Conservation (phyloP, 805 yeast genomes). For the Wickerhamiella galacta region DNA sequence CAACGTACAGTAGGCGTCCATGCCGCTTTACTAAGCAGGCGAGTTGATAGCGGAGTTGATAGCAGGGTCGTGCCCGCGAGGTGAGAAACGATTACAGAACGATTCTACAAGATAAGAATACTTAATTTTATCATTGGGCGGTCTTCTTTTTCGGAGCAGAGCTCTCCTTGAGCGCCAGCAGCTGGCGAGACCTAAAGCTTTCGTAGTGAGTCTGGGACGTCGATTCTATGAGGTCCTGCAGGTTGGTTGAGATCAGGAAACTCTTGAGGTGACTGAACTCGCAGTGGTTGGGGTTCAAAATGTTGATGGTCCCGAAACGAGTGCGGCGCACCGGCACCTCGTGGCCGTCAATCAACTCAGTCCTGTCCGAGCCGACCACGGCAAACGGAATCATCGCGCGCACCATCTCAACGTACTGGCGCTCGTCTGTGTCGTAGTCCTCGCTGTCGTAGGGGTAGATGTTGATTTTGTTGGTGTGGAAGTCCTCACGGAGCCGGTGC, state of each 20-base stretch:
- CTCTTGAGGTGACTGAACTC: constrained; percentile 90
- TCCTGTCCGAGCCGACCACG: constrained; percentile 75
- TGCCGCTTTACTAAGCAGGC: too few relatives aligned
- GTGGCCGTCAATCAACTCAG: constrained; percentile 60
- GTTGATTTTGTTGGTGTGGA: constrained; percentile 50
- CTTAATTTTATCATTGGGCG: too few relatives aligned
- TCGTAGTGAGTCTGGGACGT: constrained; percentile 83
- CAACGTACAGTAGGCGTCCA: constrained; percentile 28
- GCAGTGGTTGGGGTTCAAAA: constrained; percentile 88
- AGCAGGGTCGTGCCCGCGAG: too few relatives aligned
- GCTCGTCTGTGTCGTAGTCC: constrained; percentile 25
- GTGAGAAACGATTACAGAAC: too few relatives aligned
- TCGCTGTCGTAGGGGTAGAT: constrained; percentile 66
- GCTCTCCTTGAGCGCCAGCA: constrained; percentile 83
- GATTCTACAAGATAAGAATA: too few relatives aligned
- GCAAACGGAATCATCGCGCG: constrained; percentile 61
- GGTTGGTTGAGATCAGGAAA: constrained; percentile 85
- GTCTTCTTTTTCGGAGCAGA: constrained; percentile 14
- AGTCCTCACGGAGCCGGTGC: constrained; percentile 55
- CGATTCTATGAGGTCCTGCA: constrained; percentile 89
- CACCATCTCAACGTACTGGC: constrained; percentile 19
- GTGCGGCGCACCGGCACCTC: constrained; percentile 79
- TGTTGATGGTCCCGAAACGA: constrained; percentile 84
- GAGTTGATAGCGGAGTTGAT: too few relatives aligned
- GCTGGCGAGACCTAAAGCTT: constrained; percentile 81